Evolutionary conservation across 2,329 filamentous ascomycete genomes (phyloP).

Genomic region (Cladosporium sp.): DNA sequence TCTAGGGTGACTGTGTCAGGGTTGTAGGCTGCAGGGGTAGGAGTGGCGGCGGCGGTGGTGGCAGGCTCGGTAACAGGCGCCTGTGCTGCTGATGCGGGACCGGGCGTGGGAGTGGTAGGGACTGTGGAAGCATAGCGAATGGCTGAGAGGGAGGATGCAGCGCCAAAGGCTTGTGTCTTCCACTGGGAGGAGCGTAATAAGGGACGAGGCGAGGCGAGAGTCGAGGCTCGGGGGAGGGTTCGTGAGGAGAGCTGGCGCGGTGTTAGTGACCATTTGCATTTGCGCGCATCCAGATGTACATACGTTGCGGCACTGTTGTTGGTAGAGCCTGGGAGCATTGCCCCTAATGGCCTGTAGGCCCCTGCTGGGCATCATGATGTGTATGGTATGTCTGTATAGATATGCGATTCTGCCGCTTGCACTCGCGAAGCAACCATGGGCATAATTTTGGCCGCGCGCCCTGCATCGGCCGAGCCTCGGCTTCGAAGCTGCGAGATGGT

Average conservation of each 20-base stretch:
- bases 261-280: background rate
- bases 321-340: constrained; percentile 21
- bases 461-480: background rate
- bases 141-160: constrained; percentile 16
- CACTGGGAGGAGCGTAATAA: background rate
- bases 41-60: constrained; percentile 14
- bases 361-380: constrained; percentile 46
- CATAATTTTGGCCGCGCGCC: background rate
- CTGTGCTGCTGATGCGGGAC: constrained; percentile 24
- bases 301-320: constrained; percentile 28
- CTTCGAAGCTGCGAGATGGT: too few relatives aligned
- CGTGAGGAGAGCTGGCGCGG: constrained; percentile 9
- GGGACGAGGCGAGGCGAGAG: constrained; percentile 3
- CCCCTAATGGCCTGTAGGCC: constrained; percentile 36
- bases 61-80: constrained; percentile 22
- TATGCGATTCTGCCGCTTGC: background rate
- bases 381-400: constrained; percentile 6
- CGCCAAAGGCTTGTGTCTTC: background rate
- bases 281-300: background rate
- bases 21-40: constrained; percentile 18
- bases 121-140: constrained; percentile 27
- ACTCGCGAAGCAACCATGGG: background rate
- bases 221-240: constrained; percentile 12
- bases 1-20: constrained; percentile 34
- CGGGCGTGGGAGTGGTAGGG: constrained; percentile 25